These are phyloP conservation scores for Diplodia intermedia DNA, from an alignment of 2,329 filamentous ascomycete species.

Conservation along the genomic window DNA sequence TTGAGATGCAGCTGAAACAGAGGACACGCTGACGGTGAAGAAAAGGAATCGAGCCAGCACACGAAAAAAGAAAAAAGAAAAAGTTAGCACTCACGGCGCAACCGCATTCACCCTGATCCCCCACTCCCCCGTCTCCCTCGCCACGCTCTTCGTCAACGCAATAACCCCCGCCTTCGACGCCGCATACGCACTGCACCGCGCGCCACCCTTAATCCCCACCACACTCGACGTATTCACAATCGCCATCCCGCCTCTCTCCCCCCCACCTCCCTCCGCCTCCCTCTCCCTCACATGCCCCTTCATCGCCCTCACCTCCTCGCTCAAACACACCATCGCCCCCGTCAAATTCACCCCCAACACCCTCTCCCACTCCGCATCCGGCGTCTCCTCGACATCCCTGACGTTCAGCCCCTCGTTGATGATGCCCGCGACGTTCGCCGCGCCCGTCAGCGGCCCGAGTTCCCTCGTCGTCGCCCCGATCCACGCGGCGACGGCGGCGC, in stretches of 20 bases:
- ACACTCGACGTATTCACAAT: constrained; percentile 59
- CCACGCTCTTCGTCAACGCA: constrained; percentile 49
- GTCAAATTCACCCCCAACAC: constrained; percentile 50
- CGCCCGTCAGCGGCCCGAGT: constrained; percentile 62
- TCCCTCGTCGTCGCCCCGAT: constrained; percentile 54
- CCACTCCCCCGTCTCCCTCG: constrained; percentile 49
- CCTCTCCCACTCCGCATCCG: constrained; percentile 50
- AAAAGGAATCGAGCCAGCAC: neutral
- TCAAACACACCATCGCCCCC: constrained; percentile 49
- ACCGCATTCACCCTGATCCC: constrained; percentile 47
- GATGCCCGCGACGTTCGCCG: constrained; percentile 61
- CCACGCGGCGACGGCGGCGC: constrained; percentile 59
- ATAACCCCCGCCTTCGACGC: constrained; percentile 52
- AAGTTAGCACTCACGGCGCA: constrained; percentile 44
- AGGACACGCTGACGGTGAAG: neutral
- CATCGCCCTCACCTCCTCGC: constrained; percentile 52
- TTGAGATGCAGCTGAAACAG: neutral
- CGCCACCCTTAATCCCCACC: constrained; percentile 56
- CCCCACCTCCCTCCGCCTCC: constrained; percentile 34
- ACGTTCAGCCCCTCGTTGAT: constrained; percentile 42
- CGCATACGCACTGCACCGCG: constrained; percentile 46
- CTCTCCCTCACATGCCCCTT: constrained; percentile 34
- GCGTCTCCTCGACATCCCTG: constrained; percentile 40
- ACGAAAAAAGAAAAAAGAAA: neutral
- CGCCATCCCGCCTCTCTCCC: constrained; percentile 28